Conservation (phyloP, 2,329 filamentous ascomycete genomes). For the Biscogniauxia marginata region DNA sequence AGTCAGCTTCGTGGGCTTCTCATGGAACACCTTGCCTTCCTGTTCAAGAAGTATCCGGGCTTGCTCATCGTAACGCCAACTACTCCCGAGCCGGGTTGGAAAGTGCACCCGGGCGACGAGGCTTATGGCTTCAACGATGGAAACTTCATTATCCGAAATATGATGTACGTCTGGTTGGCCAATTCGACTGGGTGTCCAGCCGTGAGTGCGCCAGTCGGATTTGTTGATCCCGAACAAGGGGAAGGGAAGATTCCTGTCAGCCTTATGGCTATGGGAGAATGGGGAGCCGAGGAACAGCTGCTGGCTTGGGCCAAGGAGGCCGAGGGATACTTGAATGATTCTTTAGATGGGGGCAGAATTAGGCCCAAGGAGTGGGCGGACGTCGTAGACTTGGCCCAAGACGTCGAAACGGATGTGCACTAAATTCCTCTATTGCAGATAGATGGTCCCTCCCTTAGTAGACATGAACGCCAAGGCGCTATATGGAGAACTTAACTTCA, state of each 20-base stretch:
- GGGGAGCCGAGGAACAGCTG: constrained; percentile 64
- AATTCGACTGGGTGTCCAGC: constrained; percentile 80
- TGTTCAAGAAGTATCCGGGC: constrained; percentile 67
- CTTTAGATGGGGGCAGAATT: constrained; percentile 47
- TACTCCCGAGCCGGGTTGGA: constrained; percentile 73
- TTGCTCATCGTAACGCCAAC: constrained; percentile 79
- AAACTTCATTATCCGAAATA: constrained; percentile 70
- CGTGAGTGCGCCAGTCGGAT: constrained; percentile 73
- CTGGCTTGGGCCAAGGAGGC: constrained; percentile 58
- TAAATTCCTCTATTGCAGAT: neutral
- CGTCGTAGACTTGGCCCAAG: constrained; percentile 42
- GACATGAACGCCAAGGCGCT: neutral
- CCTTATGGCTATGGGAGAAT: constrained; percentile 63
- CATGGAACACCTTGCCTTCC: constrained; percentile 42
- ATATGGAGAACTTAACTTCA: too few relatives aligned
- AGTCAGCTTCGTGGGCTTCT: constrained; percentile 72
- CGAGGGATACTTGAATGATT: constrained; percentile 54
- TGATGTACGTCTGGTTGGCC: constrained; percentile 83
- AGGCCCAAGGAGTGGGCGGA: constrained; percentile 59
- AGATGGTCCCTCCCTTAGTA: neutral
- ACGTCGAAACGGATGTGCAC: neutral
- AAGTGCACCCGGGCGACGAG: constrained; percentile 55
- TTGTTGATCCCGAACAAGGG: constrained; percentile 56
- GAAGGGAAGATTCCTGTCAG: constrained; percentile 60
- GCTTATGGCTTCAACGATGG: constrained; percentile 73